Evolutionary conservation across 2,329 filamentous ascomycete genomes (phyloP), one percentile per base, ranked within the genome.

Genomic region (Talaromyces sp.): DNA sequence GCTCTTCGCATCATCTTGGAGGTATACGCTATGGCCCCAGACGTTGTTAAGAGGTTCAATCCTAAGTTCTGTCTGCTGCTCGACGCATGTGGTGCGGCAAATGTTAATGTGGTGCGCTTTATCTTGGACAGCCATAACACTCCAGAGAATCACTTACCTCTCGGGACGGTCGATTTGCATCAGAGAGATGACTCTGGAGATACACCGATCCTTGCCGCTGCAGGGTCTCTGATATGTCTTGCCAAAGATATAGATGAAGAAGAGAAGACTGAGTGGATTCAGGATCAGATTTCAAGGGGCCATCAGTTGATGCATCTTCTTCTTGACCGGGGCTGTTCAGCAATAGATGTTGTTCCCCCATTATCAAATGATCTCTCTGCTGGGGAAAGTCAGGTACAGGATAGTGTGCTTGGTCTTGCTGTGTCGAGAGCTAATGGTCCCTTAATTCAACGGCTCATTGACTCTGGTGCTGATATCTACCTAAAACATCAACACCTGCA

Each of bases 341-440:
- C 25, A 3, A 31, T 16, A 52, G 25, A 52, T 2, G 25, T 52
- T 4, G 46, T 52, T 52, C 46, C 46, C 25, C 46, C 46, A 4
- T 52, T 52, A 3, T 2, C 46, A 52, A 52, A 52, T 52, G 25
- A 33, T 52, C 46, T 52, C 25, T 33, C 16, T 52, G 1, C 46
- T 18, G 23, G 46, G 16, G 25, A 25, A 52, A 52, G 46, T 18
- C 46, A 52, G 46, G 25, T 52, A 2, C 46, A 52, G 4, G 46
- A 52, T n/a, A 52, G 46, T 33, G 46, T 52, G 25, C 25, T 52
- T 33, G 46, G 46, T 25, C 46, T 52, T 52, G 25, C 46, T 52
- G 46, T 52, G 14, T 52, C 46, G 16, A 52, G 46, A 3, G 46
- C 25, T 25, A 18, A 52, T 52, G 46, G 46, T 33, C 25, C 46